Percentiles rank a stretch among this genome's conserved stretches.
phyloP scores from a whole-genome alignment of 2,329 filamentous ascomycete genomes.

The Hymenoscyphus linearis region DNA sequence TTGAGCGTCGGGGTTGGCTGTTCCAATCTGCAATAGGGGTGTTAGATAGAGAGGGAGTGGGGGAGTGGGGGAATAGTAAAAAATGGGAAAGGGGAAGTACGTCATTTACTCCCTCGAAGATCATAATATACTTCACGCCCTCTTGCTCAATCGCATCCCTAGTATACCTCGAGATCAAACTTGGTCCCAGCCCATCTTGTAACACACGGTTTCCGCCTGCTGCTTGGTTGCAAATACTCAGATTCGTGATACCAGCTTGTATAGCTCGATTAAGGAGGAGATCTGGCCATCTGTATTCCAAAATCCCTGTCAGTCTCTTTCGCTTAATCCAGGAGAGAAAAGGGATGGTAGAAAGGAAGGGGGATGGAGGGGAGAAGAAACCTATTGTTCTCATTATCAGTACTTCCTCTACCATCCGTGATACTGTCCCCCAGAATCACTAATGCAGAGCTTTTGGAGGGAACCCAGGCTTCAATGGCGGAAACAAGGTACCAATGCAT shows the following conservation, averaged over 20 bases:
- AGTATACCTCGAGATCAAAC: slow-evolving; percentile 53
- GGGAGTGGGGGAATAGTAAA: not conserved
- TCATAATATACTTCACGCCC: slow-evolving; percentile 54
- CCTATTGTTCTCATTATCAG: slow-evolving; percentile 57
- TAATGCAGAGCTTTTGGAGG: slow-evolving; percentile 39
- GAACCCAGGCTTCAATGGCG: slow-evolving; percentile 52
- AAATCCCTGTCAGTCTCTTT: not conserved
- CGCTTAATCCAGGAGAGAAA: not conserved
- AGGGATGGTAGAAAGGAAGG: not conserved
- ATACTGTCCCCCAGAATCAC: slow-evolving; percentile 60
- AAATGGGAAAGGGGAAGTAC: not conserved
- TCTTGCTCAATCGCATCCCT: slow-evolving; percentile 56
- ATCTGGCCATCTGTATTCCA: slow-evolving; percentile 51
- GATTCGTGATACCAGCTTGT: slow-evolving; percentile 39
- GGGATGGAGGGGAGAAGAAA: slow-evolving; percentile 15
- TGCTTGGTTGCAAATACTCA: slow-evolving; percentile 59
- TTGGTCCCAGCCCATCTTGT: slow-evolving; percentile 56
- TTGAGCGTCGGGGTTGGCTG: slow-evolving; percentile 42
- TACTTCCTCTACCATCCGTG: slow-evolving; percentile 60
- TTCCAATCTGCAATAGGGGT: slow-evolving; percentile 44
- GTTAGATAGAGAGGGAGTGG: not conserved
- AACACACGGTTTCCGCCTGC: slow-evolving; percentile 63
- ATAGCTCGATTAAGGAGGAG: slow-evolving; percentile 48
- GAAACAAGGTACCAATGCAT: slow-evolving; percentile 51
- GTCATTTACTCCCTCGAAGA: slow-evolving; percentile 67